Base-by-base conservation (phyloP, 441 rosid species). In the Populus hybrid region DNA sequence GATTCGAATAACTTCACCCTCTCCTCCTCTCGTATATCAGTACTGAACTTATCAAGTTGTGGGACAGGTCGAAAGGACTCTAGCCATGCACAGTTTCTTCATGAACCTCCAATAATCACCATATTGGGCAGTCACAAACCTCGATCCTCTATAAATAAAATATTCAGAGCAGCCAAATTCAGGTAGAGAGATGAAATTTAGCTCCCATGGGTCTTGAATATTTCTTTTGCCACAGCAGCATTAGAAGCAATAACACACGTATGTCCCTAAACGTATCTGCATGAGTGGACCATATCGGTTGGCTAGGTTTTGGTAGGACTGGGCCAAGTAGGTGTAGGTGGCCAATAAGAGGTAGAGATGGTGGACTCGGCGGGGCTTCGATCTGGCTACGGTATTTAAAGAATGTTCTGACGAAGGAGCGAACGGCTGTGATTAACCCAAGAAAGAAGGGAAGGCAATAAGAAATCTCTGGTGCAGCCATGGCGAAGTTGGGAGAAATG, bases 301-400 rank as follows among this genome's bases (percentile, higher is more conserved):
- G 66, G 95, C 90, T 34, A 92, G 79, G 68, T 75, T 61, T 84
- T 89, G 89, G 81, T 92, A 85, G 79, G 75, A 85, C 87, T 26
- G 85, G 46, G 79, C 88, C 81, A 9, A 92, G 63, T 18, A 90
- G 88, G 73, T 90, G 97, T 81, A 89, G 88, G 84, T 93, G 98
- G 67, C 95, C 95, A 54, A 90, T 85, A 80, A 93, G 57, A 38
- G 98, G 94, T 24, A 90, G 85, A 14, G 93, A 76, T 3, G 84
- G 81, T 3, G 96, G 97, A 84, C 90, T 85, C 2, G 88, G 92
- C 28, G 91, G 90, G 5, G 72, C 67, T n/a, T 74, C 67, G 68
- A 67, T 72, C 28, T 81, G 67, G 42, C 3, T 42, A n/a, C 7
- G 70, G 11, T 42, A 32, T 67, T 71, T 85, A 0, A 74, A 50